Evolutionary conservation across 2,329 filamentous ascomycete species (phyloP).

Genomic region (Rasamsonia emersonii): DNA sequence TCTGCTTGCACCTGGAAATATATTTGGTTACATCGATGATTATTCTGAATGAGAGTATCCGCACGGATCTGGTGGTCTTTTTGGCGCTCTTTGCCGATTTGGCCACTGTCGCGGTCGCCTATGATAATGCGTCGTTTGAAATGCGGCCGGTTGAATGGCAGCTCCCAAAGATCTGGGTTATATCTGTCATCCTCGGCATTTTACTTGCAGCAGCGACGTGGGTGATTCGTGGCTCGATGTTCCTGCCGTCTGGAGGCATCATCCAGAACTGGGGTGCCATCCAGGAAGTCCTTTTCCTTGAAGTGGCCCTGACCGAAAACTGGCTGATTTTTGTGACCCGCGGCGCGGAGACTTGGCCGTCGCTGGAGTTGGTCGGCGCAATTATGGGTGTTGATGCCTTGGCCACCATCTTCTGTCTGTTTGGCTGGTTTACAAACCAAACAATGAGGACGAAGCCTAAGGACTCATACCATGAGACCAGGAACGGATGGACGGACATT

Average conservation of each 20-base stretch:
- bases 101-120: slow-evolving; percentile 72
- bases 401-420: slow-evolving; percentile 65
- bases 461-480: slow-evolving; percentile 24
- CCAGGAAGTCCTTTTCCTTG: slow-evolving; percentile 75
- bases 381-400: slow-evolving; percentile 64
- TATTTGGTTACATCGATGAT: slow-evolving; percentile 72
- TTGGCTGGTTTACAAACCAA: slow-evolving; percentile 62
- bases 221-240: slow-evolving; percentile 64
- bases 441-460: slow-evolving; percentile 24
- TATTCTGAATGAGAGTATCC: slow-evolving; percentile 70
- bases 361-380: slow-evolving; percentile 61
- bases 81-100: slow-evolving; percentile 72
- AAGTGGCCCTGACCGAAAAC: slow-evolving; percentile 88
- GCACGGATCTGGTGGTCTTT: slow-evolving; percentile 67
- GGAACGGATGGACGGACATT: slow-evolving; percentile 51
- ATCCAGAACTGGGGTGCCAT: slow-evolving; percentile 66
- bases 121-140: slow-evolving; percentile 74
- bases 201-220: slow-evolving; percentile 65
- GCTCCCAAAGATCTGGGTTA: slow-evolving; percentile 73
- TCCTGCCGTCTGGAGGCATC: slow-evolving; percentile 60
- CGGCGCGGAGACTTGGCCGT: slow-evolving; percentile 65
- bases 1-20: slow-evolving; percentile 66
- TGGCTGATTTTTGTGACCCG: slow-evolving; percentile 96
- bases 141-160: slow-evolving; percentile 72
- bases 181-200: slow-evolving; percentile 50